Evolutionary conservation across 139 green algal genomes (phyloP).

Genomic region (Spirogloea muscicola): DNA sequence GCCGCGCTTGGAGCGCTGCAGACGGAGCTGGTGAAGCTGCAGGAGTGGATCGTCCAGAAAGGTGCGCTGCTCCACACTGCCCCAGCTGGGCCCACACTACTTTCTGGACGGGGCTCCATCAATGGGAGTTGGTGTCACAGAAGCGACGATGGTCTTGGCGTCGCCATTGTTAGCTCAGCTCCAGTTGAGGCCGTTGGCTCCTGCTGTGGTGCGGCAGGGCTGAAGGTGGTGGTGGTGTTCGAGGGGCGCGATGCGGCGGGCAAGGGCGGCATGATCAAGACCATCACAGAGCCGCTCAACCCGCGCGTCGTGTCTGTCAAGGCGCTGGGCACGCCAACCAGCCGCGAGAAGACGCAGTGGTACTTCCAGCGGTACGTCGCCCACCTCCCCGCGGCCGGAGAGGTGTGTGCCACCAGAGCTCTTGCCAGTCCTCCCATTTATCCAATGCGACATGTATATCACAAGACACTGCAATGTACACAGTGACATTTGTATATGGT

Average conservation of each 20-base stretch:
- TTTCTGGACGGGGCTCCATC: no score
- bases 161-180: no score
- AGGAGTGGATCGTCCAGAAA: conserved; percentile 16
- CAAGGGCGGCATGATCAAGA: conserved; percentile 48
- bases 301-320: conserved; percentile 27
- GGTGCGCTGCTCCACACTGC: no score
- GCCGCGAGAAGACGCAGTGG: conserved; percentile 47
- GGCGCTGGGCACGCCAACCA: conserved; percentile 40
- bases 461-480: no score
- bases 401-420: conserved; percentile 16
- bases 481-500: no score
- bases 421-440: no score
- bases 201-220: background rate
- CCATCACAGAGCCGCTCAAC: conserved; percentile 41
- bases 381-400: conserved; percentile 35
- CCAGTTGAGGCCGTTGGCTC: no score
- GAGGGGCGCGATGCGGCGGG: conserved; percentile 50
- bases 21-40: conserved; percentile 17
- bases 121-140: no score
- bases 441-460: no score
- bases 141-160: no score
- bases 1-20: background rate
- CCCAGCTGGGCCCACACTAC: no score
- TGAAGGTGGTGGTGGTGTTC: conserved; percentile 45
- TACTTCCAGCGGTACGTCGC: conserved; percentile 47